These are phyloP conservation scores for Pilatotrama ljubarskyi DNA, from an alignment of 768 basidiomycete genomes.

Conservation along the genomic window DNA sequence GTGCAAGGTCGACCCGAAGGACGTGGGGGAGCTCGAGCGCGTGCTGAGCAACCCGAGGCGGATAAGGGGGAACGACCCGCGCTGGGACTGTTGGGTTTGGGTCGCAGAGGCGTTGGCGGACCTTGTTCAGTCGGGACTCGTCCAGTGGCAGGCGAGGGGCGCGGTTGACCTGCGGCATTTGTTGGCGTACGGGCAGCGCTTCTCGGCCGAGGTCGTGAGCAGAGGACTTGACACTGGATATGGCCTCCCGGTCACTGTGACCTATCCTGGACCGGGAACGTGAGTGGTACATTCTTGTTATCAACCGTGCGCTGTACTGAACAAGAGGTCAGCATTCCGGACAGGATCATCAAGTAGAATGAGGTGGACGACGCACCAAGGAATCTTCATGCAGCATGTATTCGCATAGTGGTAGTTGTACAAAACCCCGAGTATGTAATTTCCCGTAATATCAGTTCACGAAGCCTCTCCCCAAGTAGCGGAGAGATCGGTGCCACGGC, in stretches of 20 bases:
- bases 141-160: neutral
- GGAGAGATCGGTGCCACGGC: no score
- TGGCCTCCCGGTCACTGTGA: slow-evolving; percentile 9
- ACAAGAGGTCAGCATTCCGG: neutral
- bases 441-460: no score
- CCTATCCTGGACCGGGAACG: slow-evolving; percentile 8
- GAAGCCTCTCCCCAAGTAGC: no score
- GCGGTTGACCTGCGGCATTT: slow-evolving; percentile 5
- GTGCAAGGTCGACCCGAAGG: slow-evolving; percentile 7
- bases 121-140: neutral
- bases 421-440: neutral
- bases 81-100: slow-evolving; percentile 21
- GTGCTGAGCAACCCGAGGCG: slow-evolving; percentile 3
- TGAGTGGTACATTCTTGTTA: neutral
- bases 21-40: neutral
- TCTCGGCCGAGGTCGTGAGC: slow-evolving; percentile 4
- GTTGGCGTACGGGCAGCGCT: slow-evolving; percentile 4
- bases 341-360: neutral
- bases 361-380: neutral
- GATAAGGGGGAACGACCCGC: neutral
- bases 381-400: neutral
- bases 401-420: neutral
- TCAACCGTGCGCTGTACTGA: neutral
- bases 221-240: neutral
- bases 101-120: slow-evolving; percentile 15